Evolutionary conservation across 2,329 filamentous ascomycete species (phyloP).

Genomic region (Fusarium compactum): DNA sequence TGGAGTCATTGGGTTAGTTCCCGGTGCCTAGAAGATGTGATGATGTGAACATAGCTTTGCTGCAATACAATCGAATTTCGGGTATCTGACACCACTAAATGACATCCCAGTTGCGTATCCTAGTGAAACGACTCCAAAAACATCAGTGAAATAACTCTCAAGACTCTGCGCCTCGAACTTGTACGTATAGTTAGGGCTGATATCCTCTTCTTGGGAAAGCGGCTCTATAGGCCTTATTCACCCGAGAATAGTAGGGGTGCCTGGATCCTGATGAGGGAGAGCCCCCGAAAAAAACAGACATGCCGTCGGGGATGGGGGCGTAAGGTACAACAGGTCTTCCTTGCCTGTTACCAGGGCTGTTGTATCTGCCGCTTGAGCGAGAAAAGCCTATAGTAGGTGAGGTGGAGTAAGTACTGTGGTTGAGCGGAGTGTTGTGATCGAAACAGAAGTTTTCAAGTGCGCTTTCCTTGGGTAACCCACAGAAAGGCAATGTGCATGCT

Average conservation of each 20-base stretch:
- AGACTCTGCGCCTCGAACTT: background rate
- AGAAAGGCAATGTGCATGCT: background rate
- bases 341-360: background rate
- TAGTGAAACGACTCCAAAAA: background rate
- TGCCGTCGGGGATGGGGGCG: no score
- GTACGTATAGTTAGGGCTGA: background rate
- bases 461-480: background rate
- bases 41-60: no score
- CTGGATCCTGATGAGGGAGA: background rate
- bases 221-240: no score
- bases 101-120: no score
- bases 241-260: background rate
- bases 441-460: background rate
- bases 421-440: background rate
- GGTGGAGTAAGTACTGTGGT: rapidly evolving
- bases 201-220: no score
- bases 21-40: no score
- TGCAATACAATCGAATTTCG: no score
- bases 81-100: no score
- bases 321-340: no score
- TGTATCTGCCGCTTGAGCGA: background rate
- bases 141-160: background rate
- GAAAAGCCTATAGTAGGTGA: background rate
- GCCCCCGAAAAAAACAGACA: background rate
- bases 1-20: rapidly evolving